Evolutionary conservation across 1,284 basidiomycete genomes (phyloP).

Genomic region (Cutaneotrichosporon sp.): DNA sequence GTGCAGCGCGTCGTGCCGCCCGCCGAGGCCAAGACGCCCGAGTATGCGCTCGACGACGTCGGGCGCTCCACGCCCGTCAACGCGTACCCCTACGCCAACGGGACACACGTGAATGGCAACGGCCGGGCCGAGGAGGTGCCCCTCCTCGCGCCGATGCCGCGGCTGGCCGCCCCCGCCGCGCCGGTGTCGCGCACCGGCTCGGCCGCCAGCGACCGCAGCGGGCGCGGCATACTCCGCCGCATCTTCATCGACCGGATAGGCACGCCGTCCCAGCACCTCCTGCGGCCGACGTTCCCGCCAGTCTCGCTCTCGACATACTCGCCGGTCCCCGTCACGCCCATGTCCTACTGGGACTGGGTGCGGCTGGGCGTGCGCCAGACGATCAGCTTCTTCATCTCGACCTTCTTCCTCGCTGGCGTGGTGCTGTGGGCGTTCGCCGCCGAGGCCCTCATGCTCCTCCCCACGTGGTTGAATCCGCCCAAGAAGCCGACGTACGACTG

Average conservation of each 20-base stretch:
- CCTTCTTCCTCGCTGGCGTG: conserved; percentile 57
- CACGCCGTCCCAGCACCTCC: conserved; percentile 51
- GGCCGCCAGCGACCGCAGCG: conserved; percentile 32
- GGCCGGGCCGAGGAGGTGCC: conserved; percentile 22
- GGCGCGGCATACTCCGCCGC: conserved; percentile 42
- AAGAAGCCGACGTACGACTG: conserved; percentile 51
- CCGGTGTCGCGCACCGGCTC: conserved; percentile 36
- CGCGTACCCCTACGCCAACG: neutral
- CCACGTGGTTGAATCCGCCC: conserved; percentile 39
- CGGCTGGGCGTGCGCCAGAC: conserved; percentile 56
- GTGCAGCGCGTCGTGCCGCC: neutral
- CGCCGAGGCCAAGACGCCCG: conserved; percentile 26
- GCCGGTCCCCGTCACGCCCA: conserved; percentile 41
- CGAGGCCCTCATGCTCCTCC: conserved; percentile 41
- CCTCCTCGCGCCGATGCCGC: conserved; percentile 37
- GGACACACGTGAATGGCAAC: neutral
- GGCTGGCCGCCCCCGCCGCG: conserved; percentile 1
- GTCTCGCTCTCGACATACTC: conserved; percentile 49
- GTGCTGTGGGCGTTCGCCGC: conserved; percentile 53
- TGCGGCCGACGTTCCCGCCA: conserved; percentile 53
- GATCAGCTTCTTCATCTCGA: conserved; percentile 57
- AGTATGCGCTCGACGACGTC: conserved; percentile 39
- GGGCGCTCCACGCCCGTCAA: neutral
- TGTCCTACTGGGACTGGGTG: conserved; percentile 38
- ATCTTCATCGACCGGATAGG: conserved; percentile 52